Evolutionary conservation across 129 eudicot species (phyloP).

Genomic region (Logfia minima): DNA sequence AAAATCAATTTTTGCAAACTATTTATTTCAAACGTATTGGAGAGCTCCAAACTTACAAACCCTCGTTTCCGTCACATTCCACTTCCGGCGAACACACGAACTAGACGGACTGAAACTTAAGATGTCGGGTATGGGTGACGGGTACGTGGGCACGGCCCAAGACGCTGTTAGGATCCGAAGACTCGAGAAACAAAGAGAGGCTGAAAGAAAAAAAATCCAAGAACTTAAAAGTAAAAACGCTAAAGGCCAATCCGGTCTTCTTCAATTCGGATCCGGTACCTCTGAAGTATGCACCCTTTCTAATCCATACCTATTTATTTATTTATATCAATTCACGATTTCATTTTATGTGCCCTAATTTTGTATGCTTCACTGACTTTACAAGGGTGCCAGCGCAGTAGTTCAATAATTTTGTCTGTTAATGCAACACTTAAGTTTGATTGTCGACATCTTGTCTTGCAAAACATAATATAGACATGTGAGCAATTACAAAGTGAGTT

Average conservation of each 20-base stretch:
- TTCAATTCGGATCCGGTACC: slow-evolving; percentile 95
- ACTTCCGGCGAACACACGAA: slow-evolving; percentile 21
- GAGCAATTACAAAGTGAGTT: too few species aligned
- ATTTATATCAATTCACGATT: too few species aligned
- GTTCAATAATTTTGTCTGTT: too few species aligned
- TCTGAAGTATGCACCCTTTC: slow-evolving; percentile 57
- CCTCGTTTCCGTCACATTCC: slow-evolving; percentile 24
- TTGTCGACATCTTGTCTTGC: too few species aligned
- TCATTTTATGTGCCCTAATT: neutral
- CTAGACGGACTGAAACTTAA: slow-evolving; percentile 1
- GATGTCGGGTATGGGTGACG: slow-evolving; percentile 99
- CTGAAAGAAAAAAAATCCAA: slow-evolving; percentile 87
- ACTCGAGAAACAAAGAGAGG: slow-evolving; percentile 97
- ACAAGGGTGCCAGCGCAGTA: too few species aligned
- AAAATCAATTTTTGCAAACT: too few species aligned
- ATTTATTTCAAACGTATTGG: too few species aligned
- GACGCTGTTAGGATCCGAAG: slow-evolving; percentile 93
- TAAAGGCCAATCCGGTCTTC: slow-evolving; percentile 93
- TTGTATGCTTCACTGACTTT: too few species aligned
- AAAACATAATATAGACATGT: too few species aligned
- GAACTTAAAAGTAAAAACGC: slow-evolving; percentile 87
- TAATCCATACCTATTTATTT: neutral
- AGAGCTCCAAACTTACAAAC: neutral
- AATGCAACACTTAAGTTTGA: too few species aligned
- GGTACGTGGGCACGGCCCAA: slow-evolving; percentile 98